phyloP scores from a whole-genome alignment of 108 stramenopile genomes.

The Skeletonema marinoi region DNA sequence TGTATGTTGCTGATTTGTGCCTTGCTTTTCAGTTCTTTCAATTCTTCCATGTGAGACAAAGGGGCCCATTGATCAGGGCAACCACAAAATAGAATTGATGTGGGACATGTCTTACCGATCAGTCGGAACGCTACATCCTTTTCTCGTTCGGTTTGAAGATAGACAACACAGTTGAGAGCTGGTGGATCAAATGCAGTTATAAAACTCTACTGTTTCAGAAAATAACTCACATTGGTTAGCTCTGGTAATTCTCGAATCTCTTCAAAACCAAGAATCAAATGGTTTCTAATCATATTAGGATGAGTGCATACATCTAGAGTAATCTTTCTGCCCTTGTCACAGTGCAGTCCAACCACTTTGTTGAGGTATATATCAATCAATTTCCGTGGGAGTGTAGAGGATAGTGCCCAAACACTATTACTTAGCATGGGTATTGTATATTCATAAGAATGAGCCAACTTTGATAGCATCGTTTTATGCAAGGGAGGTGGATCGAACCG shows the following conservation, averaged over 20 bases:
- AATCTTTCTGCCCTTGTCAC: conserved; percentile 55
- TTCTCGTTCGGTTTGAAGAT: neutral
- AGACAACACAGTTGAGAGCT: neutral
- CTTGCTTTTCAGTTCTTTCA: conserved; percentile 26
- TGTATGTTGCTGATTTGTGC: conserved; percentile 38
- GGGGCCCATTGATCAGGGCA: conserved; percentile 81
- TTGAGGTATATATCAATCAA: conserved; percentile 41
- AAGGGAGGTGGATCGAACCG: conserved; percentile 54
- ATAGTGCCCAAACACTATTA: conserved; percentile 12
- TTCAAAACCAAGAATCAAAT: conserved; percentile 73
- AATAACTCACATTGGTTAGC: conserved; percentile 53
- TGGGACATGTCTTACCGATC: conserved; percentile 46
- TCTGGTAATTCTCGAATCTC: conserved; percentile 78
- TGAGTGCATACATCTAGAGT: conserved; percentile 48
- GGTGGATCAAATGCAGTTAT: neutral
- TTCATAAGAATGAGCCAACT: conserved; percentile 36
- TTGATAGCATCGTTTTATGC: conserved; percentile 39
- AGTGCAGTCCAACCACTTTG: conserved; percentile 36
- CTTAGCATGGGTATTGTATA: conserved; percentile 40
- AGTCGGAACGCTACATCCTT: conserved; percentile 48
- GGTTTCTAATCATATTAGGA: conserved; percentile 58
- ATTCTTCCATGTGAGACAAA: conserved; percentile 50
- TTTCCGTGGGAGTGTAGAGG: conserved; percentile 18
- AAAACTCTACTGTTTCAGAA: neutral
- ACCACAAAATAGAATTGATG: conserved; percentile 60